These are phyloP conservation scores for Suhomyces coccinellae DNA, from an alignment of 1,139 yeast species.

Conservation along the genomic window DNA sequence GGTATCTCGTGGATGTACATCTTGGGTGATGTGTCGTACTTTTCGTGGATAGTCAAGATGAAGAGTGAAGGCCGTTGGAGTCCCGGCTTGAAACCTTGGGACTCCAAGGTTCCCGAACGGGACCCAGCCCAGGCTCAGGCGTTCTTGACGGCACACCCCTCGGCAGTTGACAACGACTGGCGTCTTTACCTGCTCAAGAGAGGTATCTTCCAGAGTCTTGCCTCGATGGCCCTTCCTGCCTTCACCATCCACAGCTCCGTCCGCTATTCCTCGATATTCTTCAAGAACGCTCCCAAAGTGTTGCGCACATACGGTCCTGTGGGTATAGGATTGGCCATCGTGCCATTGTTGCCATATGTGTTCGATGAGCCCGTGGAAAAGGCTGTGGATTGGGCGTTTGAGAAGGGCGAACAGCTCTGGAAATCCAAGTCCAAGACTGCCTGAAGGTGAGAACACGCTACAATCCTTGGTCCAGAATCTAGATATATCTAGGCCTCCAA, in stretches of 20 bases:
- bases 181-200: constrained; percentile 62
- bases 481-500: no score
- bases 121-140: constrained; percentile 40
- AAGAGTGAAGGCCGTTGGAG: constrained; percentile 65
- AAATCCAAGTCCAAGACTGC: constrained; percentile 17
- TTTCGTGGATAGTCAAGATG: constrained; percentile 73
- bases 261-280: constrained; percentile 60
- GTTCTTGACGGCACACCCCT: constrained; percentile 26
- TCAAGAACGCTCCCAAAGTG: constrained; percentile 45
- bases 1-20: constrained; percentile 78
- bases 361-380: constrained; percentile 84
- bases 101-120: constrained; percentile 45
- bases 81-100: constrained; percentile 73
- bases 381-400: constrained; percentile 64
- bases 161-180: constrained; percentile 59
- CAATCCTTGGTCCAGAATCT: no score
- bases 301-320: constrained; percentile 74
- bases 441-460: background rate
- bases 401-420: constrained; percentile 47
- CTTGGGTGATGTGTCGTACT: constrained; percentile 75
- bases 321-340: constrained; percentile 71
- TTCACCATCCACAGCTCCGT: constrained; percentile 82
- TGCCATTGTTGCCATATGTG: constrained; percentile 74
- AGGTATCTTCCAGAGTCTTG: constrained; percentile 76
- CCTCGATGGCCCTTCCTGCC: constrained; percentile 87